Conservation (phyloP, 331 rosid genomes). For the Prunus yedoensis region DNA sequence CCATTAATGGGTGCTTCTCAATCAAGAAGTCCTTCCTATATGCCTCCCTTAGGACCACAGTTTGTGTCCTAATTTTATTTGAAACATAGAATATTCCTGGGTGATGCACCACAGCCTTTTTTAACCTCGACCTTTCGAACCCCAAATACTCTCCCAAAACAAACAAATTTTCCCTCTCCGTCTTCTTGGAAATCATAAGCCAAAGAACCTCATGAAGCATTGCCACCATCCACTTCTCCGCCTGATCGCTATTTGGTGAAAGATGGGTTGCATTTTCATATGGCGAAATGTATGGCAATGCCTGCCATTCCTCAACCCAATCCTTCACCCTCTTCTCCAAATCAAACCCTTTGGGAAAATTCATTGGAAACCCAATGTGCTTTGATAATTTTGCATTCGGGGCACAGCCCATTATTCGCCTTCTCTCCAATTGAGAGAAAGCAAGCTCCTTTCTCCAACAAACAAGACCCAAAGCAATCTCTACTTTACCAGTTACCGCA, state of each 20-base stretch:
- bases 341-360: constrained; percentile 69
- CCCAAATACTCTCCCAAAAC: constrained; percentile 72
- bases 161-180: constrained; percentile 52
- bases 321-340: constrained; percentile 62
- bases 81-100: constrained; percentile 84
- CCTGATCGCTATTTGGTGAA: constrained; percentile 56
- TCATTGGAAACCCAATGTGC: constrained; percentile 56
- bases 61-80: constrained; percentile 75
- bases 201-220: constrained; percentile 79
- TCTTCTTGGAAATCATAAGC: constrained; percentile 77
- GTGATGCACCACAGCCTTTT: constrained; percentile 75
- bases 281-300: constrained; percentile 78
- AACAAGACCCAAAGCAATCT: constrained; percentile 75
- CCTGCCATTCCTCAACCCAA: constrained; percentile 83
- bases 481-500: constrained; percentile 45
- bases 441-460: constrained; percentile 67
- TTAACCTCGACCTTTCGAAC: constrained; percentile 55
- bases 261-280: constrained; percentile 74
- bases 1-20: constrained; percentile 70
- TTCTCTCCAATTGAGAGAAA: constrained; percentile 68
- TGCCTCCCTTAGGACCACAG: constrained; percentile 79
- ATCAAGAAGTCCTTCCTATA: constrained; percentile 65
- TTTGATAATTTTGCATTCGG: constrained; percentile 31
- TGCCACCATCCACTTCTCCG: constrained; percentile 85
- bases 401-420: constrained; percentile 29